These are phyloP conservation scores for Colletotrichum tofieldiae DNA, from an alignment of 2,329 filamentous ascomycete genomes.

Conservation along the genomic window DNA sequence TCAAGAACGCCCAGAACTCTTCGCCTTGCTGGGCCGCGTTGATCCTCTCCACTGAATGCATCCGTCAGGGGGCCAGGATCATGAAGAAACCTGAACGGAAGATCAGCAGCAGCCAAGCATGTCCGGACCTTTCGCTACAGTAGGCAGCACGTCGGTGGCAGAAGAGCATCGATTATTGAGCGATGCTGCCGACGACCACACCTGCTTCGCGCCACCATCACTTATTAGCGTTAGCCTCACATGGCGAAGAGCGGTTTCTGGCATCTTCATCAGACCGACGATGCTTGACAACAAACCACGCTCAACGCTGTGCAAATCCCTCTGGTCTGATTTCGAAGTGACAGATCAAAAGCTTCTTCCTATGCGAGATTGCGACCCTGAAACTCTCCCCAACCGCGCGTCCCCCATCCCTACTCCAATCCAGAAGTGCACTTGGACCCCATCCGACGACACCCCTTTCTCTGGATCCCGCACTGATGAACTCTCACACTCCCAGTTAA, in stretches of 20 bases:
- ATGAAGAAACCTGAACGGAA: not conserved
- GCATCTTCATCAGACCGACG: not conserved
- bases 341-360: constrained; percentile 12
- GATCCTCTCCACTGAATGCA: not conserved
- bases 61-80: not conserved
- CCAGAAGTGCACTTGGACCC: not conserved
- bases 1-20: not conserved
- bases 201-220: constrained; percentile 1
- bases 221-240: not conserved
- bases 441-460: constrained; percentile 1
- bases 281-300: not conserved
- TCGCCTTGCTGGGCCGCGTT: not conserved
- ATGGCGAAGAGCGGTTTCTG: not conserved
- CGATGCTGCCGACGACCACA: not conserved
- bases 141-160: not conserved
- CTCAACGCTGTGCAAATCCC: not conserved
- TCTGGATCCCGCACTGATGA: not conserved
- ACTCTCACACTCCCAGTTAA: not conserved
- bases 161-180: not conserved
- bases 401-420: not conserved
- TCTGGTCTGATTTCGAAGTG: constrained; percentile 27
- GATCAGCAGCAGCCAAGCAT: not conserved
- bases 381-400: not conserved
- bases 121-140: not conserved
- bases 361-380: constrained; percentile 27